Conservation (phyloP, 1,284 basidiomycete species). For the Phaffia rhodozyma region DNA sequence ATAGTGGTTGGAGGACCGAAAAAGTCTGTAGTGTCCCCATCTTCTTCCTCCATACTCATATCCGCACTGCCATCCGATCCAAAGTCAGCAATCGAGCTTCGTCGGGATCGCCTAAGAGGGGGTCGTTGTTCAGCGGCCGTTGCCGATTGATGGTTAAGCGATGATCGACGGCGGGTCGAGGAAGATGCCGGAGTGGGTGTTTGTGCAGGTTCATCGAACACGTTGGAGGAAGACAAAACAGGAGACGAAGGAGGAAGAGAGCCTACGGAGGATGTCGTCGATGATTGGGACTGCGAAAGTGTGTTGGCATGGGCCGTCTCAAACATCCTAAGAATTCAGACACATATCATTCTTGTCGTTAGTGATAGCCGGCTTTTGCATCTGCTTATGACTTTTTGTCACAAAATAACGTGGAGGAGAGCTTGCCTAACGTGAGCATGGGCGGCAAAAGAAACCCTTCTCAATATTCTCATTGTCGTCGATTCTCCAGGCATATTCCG, state of each 20-base stretch:
- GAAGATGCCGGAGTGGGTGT: not conserved
- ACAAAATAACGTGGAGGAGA: not conserved
- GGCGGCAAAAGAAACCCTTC: constrained; percentile 23
- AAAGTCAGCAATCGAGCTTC: constrained; percentile 1
- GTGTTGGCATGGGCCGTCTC: not conserved
- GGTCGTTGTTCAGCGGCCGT: not conserved
- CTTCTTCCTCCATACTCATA: constrained; percentile 6
- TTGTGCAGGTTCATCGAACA: not conserved
- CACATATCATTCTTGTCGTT: too few species aligned
- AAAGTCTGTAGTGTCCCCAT: not conserved
- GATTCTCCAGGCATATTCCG: constrained; percentile 3
- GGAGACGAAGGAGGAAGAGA: constrained; percentile 1
- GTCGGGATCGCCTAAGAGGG: not conserved
- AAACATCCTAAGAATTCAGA: constrained; percentile 8
- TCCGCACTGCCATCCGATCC: constrained; percentile 13
- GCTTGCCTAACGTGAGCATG: constrained; percentile 24
- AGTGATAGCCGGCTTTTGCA: too few species aligned
- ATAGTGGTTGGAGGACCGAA: not conserved
- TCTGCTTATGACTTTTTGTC: not conserved
- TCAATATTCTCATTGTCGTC: constrained; percentile 20
- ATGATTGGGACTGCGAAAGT: constrained; percentile 5
- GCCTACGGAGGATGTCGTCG: not conserved
- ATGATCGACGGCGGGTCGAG: not conserved
- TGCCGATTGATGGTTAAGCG: not conserved
- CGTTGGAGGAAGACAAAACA: not conserved